Conservation (phyloP, 257 asterid genomes). For the Asclepias syriaca region DNA sequence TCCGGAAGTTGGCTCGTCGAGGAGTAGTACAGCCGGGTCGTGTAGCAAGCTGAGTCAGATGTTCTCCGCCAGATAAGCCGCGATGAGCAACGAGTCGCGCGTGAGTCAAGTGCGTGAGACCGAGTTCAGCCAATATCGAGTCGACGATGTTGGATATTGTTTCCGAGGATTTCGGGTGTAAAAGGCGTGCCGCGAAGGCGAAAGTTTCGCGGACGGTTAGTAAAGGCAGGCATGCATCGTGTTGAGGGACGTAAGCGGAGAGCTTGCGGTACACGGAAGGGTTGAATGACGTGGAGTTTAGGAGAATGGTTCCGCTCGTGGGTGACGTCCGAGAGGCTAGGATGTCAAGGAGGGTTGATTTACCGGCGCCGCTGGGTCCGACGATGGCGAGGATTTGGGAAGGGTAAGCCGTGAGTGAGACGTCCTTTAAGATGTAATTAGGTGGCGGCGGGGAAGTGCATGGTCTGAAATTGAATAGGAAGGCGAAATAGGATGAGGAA, state of each 20-base stretch:
- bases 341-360: constrained; percentile 90
- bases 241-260: constrained; percentile 89
- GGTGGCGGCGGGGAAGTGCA: constrained; percentile 50
- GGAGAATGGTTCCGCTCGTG: constrained; percentile 53
- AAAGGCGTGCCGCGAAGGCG: constrained; percentile 61
- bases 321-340: constrained; percentile 72
- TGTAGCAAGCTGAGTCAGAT: constrained; percentile 92
- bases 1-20: constrained; percentile 95
- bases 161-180: constrained; percentile 41
- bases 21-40: constrained; percentile 82
- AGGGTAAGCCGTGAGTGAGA: constrained; percentile 76
- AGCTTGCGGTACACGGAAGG: constrained; percentile 68
- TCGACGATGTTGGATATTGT: constrained; percentile 35
- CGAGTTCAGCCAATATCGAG: constrained; percentile 58
- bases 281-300: constrained; percentile 57
- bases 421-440: constrained; percentile 41
- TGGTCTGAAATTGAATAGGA: constrained; percentile 42
- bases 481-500: constrained; percentile 16
- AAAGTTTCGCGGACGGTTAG: constrained; percentile 84
- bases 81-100: constrained; percentile 33
- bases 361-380: constrained; percentile 98
- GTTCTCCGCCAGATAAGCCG: constrained; percentile 89
- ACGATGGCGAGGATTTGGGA: constrained; percentile 86
- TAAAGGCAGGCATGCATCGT: constrained; percentile 67
- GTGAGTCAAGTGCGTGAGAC: constrained; percentile 48